Percentiles rank a stretch among this genome's conserved stretches.
phyloP scores from a whole-genome alignment of 768 basidiomycete genomes.

The Galerina marginata region DNA sequence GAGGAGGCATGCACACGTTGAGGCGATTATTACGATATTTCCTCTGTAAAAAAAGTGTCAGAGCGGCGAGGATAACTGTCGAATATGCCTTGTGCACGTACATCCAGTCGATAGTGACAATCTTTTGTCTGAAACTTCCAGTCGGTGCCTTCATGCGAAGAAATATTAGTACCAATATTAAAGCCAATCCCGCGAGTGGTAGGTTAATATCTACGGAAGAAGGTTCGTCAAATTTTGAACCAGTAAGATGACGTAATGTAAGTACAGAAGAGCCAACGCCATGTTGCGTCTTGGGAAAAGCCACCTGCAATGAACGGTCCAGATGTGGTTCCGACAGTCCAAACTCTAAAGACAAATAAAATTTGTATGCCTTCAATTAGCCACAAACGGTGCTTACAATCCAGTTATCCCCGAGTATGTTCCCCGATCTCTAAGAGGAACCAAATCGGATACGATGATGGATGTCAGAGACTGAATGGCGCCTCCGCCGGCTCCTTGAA shows the following conservation, averaged over 20 bases:
- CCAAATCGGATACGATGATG: constrained; percentile 7
- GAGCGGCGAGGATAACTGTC: no score
- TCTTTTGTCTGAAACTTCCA: constrained; percentile 6
- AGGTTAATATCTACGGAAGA: constrained; percentile 3
- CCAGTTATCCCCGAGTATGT: constrained; percentile 1
- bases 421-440: constrained; percentile 1
- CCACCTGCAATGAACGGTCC: no score
- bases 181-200: background rate
- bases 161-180: background rate
- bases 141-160: constrained; percentile 1
- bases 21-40: no score
- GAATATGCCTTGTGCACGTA: constrained; percentile 23
- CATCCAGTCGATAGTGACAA: constrained; percentile 46
- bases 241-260: no score
- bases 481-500: constrained; percentile 4
- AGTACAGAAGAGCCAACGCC: no score
- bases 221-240: no score
- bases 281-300: no score
- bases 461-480: background rate
- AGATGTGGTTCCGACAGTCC: no score
- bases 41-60: no score
- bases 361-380: no score
- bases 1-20: no score
- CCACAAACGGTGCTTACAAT: background rate
- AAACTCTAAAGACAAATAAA: no score